Base-by-base conservation (phyloP, 2,329 filamentous ascomycete species). In the Sclerotinia sclerotiorum region DNA sequence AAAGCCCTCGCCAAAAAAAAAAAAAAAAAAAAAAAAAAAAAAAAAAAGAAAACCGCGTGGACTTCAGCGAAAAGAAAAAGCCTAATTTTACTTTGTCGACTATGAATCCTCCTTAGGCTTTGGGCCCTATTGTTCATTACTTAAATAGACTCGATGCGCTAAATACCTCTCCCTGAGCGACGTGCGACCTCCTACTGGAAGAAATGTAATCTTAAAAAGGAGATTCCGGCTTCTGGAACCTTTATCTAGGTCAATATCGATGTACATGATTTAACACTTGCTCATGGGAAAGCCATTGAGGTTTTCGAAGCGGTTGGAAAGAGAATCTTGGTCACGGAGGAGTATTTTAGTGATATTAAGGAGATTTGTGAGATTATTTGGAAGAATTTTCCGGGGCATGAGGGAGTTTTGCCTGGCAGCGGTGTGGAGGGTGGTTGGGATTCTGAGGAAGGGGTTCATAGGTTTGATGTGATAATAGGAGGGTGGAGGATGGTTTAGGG, bases 121-220 rank as follows among this genome's bases (percentile, higher is more conserved):
- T 90, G 52, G 88, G 89, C 0, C 88, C 89, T 0, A 79, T 90
- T 10, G 84, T 88, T 62, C 84, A 89, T 72, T 87, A 88, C 72
- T 82, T 93, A 2, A 84, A 87, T 70, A 84, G 81, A 29, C 81
- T 91, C 0, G 84, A 87, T n/a, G 80, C 80, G 1, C 80, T 93
- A 70, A 94, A 93, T 79, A 91, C 89, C 1, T 91, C 89, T 19
- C 93, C 93, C 77, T 84, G 88, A 72, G 85, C 88, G 27, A 84
- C 92, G 66, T 81, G 85, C 11, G 83, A 89, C 70, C 79, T 91
- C 64, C 82, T 89, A n/a, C 84, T n/a, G 82, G 8, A 90, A 90
- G 0, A 84, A 85, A 69, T 84, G 81, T 76, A 88, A n/a, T n/a
- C n/a, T n/a, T n/a, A n/a, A n/a, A 86, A 71, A 84, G 2, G 81